Evolutionary conservation across 129 eudicot species (phyloP).

Genomic region (carrot (Daucus carota)): DH1_v3.0 NC_030389.2:33945001-33945500

Average conservation of each 20-base stretch:
- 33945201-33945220: constrained; percentile 88
- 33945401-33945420: constrained; percentile 85
- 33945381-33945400: constrained; percentile 68
- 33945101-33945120: neutral
- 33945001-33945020: neutral
- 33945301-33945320: constrained; percentile 63
- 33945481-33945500: neutral
- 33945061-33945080: neutral
- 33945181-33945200: constrained; percentile 96
- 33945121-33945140: neutral
- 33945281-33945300: neutral
- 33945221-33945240: neutral
- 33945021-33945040: neutral
- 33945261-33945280: neutral
- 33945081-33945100: neutral
- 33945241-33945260: neutral
- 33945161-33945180: constrained; percentile 81
- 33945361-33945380: constrained; percentile 66
- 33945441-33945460: constrained; percentile 2
- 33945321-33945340: constrained; percentile 72
- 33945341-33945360: constrained; percentile 62
- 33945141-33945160: constrained; percentile 84
- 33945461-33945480: neutral
- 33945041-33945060: neutral
- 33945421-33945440: constrained; percentile 44